Evolutionary conservation across 129 eudicot genomes (phyloP).

Genomic region (Saussurea involucrata): DNA sequence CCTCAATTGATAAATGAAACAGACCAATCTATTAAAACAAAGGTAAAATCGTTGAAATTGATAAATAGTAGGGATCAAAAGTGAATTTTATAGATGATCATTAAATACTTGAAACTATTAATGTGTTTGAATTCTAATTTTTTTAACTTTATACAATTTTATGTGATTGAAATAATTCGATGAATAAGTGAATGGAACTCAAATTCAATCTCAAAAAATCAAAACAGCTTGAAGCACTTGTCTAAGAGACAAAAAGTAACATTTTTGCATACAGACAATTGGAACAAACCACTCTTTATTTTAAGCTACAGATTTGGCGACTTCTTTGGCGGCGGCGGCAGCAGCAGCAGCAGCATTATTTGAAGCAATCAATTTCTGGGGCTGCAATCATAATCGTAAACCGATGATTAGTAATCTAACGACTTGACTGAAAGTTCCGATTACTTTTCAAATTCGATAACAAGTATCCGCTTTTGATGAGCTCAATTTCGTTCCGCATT

Average conservation of each 20-base stretch:
- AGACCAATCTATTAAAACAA: no score
- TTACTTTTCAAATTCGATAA: background rate
- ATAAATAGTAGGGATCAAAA: no score
- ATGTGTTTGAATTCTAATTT: no score
- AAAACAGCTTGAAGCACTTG: slow-evolving; percentile 20
- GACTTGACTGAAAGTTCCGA: background rate
- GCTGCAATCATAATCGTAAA: slow-evolving; percentile 39
- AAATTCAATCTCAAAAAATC: slow-evolving; percentile 21
- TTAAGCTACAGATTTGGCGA: slow-evolving; percentile 39
- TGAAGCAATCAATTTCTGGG: slow-evolving; percentile 29
- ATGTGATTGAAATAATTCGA: background rate
- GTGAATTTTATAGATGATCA: no score
- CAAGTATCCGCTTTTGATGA: background rate
- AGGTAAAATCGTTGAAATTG: no score
- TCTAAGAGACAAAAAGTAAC: slow-evolving; percentile 9
- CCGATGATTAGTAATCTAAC: slow-evolving; percentile 5
- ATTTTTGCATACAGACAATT: slow-evolving; percentile 25
- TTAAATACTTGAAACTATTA: no score
- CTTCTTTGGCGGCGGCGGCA: slow-evolving; percentile 35
- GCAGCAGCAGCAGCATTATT: background rate
- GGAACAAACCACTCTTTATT: slow-evolving; percentile 25
- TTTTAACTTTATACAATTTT: no score
- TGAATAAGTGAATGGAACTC: slow-evolving; percentile 9
- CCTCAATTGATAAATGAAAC: no score
- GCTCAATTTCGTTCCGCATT: background rate